Evolutionary conservation across 345 rosid species (phyloP), one percentile per base, ranked within the genome.

Genomic region (Atalantia buxifolia): DNA sequence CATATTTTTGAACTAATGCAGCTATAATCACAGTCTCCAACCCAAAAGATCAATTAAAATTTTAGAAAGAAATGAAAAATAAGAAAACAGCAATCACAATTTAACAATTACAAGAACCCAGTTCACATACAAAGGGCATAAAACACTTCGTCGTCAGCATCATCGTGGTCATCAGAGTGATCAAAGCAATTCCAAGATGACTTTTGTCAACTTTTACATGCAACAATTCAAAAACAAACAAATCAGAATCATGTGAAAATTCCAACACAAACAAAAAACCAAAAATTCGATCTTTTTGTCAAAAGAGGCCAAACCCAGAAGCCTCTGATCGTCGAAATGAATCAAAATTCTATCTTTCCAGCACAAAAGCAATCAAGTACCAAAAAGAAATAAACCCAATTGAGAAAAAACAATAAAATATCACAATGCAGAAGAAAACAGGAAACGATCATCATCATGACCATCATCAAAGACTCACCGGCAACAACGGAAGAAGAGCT

Each of bases 401-500:
- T 78, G 33, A 84, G 79, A 38, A n/a, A 56, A 56, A n/a, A 78
- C 30, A 71, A 77, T 40, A 65, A 79, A 65, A 75, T 48, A 65
- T 0, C 69, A 66, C 68, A 55, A 64, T 69, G 66, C 13, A 77
- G 48, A 30, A 79, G 72, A 56, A 81, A 64, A 73, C 31, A 72
- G 13, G 66, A 25, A 70, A 71, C 27, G 45, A 40, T 9, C 45
- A 40, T 40, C 45, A 40, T 25, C 35, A 33, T 48, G 50, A 66
- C 55, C 28, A 72, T 22, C 36, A 27, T 19, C 38, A 60, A 16
- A 65, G 70, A 73, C 84, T 66, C 76, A 81, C 83, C 84, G 78
- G 78, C 42, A 76, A 68, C 53, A 76, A 33, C 63, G 80, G 84
- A 72, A 78, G 80, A 59, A 77, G 80, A 53, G 72, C 66, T 60